Conservation (phyloP, 805 yeast species). For the Metschnikowia colocasiae region DNA sequence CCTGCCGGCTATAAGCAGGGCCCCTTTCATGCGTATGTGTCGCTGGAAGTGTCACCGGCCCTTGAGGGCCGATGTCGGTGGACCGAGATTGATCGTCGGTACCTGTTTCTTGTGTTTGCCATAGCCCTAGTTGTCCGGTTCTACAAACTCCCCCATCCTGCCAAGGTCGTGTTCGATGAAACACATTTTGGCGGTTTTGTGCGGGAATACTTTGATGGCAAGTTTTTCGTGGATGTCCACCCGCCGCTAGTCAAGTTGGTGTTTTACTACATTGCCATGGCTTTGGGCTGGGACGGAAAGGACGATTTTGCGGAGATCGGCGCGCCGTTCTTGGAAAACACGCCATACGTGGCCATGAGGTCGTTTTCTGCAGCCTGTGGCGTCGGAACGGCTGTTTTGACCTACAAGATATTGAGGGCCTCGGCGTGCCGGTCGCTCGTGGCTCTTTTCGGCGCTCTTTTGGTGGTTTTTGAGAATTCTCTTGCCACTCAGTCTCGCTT, state of each 20-base stretch:
- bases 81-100: constrained; percentile 15
- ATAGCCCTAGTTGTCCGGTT: constrained; percentile 28
- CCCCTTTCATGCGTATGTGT: constrained; percentile 25
- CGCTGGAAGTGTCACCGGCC: constrained; percentile 21
- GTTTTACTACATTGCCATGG: constrained; percentile 49
- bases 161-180: constrained; percentile 48
- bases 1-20: constrained; percentile 33
- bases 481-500: constrained; percentile 57
- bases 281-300: constrained; percentile 51
- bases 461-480: constrained; percentile 63
- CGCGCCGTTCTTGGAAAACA: constrained; percentile 23
- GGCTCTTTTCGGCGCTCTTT: constrained; percentile 47
- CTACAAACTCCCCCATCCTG: constrained; percentile 33
- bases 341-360: constrained; percentile 55
- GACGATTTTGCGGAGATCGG: constrained; percentile 43
- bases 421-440: constrained; percentile 50
- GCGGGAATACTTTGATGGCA: constrained; percentile 48
- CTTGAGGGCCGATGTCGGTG: constrained; percentile 14
- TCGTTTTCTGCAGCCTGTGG: constrained; percentile 56
- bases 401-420: constrained; percentile 53
- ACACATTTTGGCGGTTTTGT: constrained; percentile 40
- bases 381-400: constrained; percentile 46
- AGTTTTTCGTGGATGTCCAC: constrained; percentile 65
- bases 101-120: constrained; percentile 10
- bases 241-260: constrained; percentile 68